Conservation (phyloP, 2,329 filamentous ascomycete species). For the Claviceps sp. region DNA sequence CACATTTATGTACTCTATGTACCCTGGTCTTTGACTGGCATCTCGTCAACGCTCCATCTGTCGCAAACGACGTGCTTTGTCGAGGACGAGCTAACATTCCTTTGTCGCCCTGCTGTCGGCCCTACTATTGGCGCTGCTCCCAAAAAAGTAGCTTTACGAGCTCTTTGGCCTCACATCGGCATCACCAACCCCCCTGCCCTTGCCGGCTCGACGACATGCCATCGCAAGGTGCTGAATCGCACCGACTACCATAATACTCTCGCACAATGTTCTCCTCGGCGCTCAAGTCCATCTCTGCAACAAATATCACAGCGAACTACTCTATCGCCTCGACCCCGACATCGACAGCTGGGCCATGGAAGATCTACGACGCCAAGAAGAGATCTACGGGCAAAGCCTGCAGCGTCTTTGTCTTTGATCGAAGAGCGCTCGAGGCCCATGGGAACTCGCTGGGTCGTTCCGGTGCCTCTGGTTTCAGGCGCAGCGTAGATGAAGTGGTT, state of each 20-base stretch:
- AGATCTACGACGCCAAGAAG: constrained; percentile 94
- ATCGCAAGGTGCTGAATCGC: constrained; percentile 10
- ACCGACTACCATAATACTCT: constrained; percentile 7
- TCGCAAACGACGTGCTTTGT: neutral
- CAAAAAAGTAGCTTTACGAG: neutral
- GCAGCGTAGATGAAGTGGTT: constrained; percentile 75
- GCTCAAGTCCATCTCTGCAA: constrained; percentile 80
- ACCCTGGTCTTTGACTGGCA: neutral
- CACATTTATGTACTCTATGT: neutral
- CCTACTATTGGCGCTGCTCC: neutral
- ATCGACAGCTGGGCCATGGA: constrained; percentile 86
- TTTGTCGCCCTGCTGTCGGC: neutral
- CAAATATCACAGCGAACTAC: constrained; percentile 89
- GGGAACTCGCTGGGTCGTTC: constrained; percentile 25
- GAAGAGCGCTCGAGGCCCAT: constrained; percentile 62
- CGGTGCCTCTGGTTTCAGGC: constrained; percentile 55
- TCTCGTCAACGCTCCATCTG: neutral
- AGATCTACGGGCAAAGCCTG: constrained; percentile 82
- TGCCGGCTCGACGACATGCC: constrained; percentile 13
- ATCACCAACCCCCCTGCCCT: neutral
- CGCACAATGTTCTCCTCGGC: constrained; percentile 75
- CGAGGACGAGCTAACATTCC: neutral
- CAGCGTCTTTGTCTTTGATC: constrained; percentile 91
- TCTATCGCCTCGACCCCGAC: constrained; percentile 61
- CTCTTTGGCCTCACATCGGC: neutral